Conservation (phyloP, 106 monocot species). For the Posidonia australis region DNA sequence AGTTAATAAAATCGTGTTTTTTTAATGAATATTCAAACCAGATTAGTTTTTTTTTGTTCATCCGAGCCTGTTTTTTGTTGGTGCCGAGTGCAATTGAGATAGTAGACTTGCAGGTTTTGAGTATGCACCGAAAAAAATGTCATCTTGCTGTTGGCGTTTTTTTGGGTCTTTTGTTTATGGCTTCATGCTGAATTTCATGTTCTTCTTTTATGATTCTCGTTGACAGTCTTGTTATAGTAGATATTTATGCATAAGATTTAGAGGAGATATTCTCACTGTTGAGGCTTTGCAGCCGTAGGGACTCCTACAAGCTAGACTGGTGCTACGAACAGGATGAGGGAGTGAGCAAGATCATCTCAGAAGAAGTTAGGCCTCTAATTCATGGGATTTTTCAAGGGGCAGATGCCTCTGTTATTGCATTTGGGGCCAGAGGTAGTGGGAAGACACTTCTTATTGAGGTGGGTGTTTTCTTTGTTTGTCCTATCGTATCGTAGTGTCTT, state of each 20-base stretch:
- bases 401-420: conserved; percentile 51
- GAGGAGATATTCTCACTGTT: neutral
- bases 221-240: neutral
- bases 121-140: no score
- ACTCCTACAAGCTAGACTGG: conserved; percentile 41
- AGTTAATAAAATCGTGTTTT: no score
- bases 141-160: no score
- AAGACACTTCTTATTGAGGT: conserved; percentile 56
- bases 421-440: conserved; percentile 51
- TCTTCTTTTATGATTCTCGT: neutral
- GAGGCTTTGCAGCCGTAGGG: neutral
- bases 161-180: no score
- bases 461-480: neutral
- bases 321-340: conserved; percentile 48
- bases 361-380: conserved; percentile 51
- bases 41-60: no score
- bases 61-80: no score
- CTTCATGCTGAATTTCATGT: neutral
- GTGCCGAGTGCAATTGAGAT: no score
- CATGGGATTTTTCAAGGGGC: conserved; percentile 21
- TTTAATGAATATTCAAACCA: no score
- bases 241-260: neutral
- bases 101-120: no score
- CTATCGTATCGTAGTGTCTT: neutral
- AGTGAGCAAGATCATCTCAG: conserved; percentile 14